Base-by-base conservation (phyloP, 2,329 filamentous ascomycete genomes). In the Stagonosporopsis cucurbitacearum region DNA sequence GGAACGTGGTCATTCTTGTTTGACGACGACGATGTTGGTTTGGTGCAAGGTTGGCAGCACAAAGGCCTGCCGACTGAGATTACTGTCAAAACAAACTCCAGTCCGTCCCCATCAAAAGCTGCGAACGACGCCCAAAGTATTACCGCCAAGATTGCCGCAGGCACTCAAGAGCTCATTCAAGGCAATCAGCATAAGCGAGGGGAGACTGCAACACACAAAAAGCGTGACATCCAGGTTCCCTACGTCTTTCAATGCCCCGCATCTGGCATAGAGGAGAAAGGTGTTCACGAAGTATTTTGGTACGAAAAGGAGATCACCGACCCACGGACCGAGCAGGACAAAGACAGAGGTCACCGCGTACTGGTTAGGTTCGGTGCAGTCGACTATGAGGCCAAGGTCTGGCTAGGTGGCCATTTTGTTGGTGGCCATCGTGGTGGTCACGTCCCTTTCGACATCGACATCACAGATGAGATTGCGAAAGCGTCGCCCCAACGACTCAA, bases 221-320 rank as follows among this genome's bases (percentile, higher is more conserved):
- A 82, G 66, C 78, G 79, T 23, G 77, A 79, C 9, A 89, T 89
- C 58, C 77, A 81, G 32, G 86, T 89, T 0, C 87, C 87, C 0
- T 90, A 83, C 60, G 86, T 85, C 2, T 89, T 88, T 64, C 87
- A 89, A 68, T 81, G 82, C 5, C 82, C 82, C 0, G 86, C 86
- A 0, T 88, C 86, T 0, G 85, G 86, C 2, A 84, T 89, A 60
- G 79, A 83, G 57, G 82, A 87, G 30, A 81, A 81, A 50, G 84
- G 82, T 45, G 84, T 85, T 2, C 87, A 89, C 66, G 86, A 89
- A 69, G 83, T 89, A 4, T 69, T 89, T 8, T 89, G 87, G 87
- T 89, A 89, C 64, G 83, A 88, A 71, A 80, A 77, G 6, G 60
- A 48, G 17, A 76, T 88, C 47, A 62, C 63, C 1, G 84, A 87